Conservation (phyloP, 169 alveolate genomes). For the Cryptosporidium sp. region DNA sequence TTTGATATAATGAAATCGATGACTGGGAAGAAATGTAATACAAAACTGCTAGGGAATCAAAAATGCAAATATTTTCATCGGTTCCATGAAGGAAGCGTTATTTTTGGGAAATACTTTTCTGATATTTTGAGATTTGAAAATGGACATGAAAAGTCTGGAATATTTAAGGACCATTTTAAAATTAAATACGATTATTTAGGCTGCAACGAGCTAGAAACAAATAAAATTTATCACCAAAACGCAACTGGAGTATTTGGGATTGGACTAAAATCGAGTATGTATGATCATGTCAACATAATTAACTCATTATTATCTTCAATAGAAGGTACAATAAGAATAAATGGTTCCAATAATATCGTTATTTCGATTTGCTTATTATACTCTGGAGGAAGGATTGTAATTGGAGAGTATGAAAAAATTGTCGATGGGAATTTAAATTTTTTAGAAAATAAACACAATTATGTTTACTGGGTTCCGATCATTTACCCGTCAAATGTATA, state of each 20-base stretch:
- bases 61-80: conserved; percentile 77
- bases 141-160: conserved; percentile 1
- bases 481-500: conserved; percentile 20
- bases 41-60: conserved; percentile 5
- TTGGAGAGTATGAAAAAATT: conserved; percentile 46
- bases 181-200: conserved; percentile 74
- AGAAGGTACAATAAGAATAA: neutral
- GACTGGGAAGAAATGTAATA: conserved; percentile 67
- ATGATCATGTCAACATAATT: neutral
- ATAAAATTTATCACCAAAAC: conserved; percentile 75
- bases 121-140: conserved; percentile 74
- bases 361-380: conserved; percentile 41
- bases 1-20: conserved; percentile 71
- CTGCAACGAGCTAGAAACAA: conserved; percentile 78
- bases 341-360: conserved; percentile 3
- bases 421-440: neutral
- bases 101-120: conserved; percentile 77
- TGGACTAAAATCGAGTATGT: conserved; percentile 32
- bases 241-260: conserved; percentile 81
- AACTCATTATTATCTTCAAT: neutral
- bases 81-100: conserved; percentile 79
- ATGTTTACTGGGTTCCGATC: conserved; percentile 47
- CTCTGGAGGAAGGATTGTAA: conserved; percentile 46
- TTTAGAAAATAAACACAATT: neutral
- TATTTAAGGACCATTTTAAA: neutral